Conservation (phyloP, 768 basidiomycete genomes). For the Boletellus ananiceps region DNA sequence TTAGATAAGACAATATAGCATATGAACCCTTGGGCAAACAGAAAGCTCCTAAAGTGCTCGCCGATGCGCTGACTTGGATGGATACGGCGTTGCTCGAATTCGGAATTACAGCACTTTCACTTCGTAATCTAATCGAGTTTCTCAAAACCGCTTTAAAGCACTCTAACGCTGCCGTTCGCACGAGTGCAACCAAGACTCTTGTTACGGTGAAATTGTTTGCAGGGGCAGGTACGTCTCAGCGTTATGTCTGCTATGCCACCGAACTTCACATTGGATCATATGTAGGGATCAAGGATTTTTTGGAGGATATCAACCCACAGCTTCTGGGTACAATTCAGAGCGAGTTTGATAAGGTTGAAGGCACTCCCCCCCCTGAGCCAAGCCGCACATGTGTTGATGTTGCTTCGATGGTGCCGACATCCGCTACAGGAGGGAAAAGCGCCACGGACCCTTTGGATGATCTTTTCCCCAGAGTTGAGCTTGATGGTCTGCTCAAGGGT, state of each 20-base stretch:
- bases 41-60: constrained; percentile 95
- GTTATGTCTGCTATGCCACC: neutral
- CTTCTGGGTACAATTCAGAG: constrained; percentile 82
- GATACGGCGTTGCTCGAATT: constrained; percentile 85
- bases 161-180: constrained; percentile 90
- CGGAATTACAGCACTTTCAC: constrained; percentile 80
- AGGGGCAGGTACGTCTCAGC: constrained; percentile 61
- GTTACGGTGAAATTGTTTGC: constrained; percentile 91
- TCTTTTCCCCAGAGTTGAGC: constrained; percentile 90
- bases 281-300: constrained; percentile 82
- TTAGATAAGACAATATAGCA: constrained; percentile 41
- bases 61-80: constrained; percentile 87
- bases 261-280: constrained; percentile 10
- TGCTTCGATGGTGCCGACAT: constrained; percentile 42
- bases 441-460: constrained; percentile 80
- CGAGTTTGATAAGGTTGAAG: constrained; percentile 93
- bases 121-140: constrained; percentile 86
- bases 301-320: constrained; percentile 94
- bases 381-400: constrained; percentile 75
- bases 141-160: constrained; percentile 83
- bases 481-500: constrained; percentile 80
- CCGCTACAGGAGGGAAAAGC: constrained; percentile 38
- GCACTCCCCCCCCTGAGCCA: constrained; percentile 71
- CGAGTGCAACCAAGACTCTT: constrained; percentile 87
- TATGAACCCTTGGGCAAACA: constrained; percentile 93